Percentiles rank a stretch among this genome's conserved stretches.
Evolutionary conservation across 768 basidiomycete genomes (phyloP).

Genomic region (Kwoniella botswanensis): DNA sequence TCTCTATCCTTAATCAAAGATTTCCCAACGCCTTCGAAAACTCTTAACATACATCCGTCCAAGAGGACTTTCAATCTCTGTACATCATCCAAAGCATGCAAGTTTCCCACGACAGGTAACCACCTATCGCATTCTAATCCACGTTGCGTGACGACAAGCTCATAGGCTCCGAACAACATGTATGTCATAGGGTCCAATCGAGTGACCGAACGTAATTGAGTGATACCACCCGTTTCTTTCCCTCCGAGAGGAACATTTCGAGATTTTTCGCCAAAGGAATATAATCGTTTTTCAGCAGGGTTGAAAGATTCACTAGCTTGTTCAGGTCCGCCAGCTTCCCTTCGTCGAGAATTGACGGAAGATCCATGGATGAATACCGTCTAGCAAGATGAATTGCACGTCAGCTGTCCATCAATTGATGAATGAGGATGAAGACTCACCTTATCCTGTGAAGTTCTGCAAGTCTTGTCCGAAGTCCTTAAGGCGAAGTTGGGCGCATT

Average conservation of each 20-base stretch:
- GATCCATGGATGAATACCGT: constrained; percentile 78
- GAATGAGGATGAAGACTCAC: constrained; percentile 60
- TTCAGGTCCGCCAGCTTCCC: constrained; percentile 59
- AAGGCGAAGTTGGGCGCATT: constrained; percentile 90
- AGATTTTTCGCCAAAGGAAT: constrained; percentile 82
- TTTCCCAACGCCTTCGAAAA: constrained; percentile 79
- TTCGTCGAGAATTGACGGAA: constrained; percentile 79
- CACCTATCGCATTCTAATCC: constrained; percentile 88
- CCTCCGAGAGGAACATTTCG: constrained; percentile 67
- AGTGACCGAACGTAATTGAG: constrained; percentile 77
- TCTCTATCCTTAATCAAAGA: constrained; percentile 35
- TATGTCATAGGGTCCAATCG: constrained; percentile 86
- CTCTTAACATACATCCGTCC: constrained; percentile 83
- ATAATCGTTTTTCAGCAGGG: constrained; percentile 71
- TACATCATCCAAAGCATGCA: constrained; percentile 79
- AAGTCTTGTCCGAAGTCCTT: constrained; percentile 67
- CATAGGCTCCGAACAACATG: constrained; percentile 86
- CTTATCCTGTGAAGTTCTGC: constrained; percentile 80
- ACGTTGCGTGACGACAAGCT: constrained; percentile 69
- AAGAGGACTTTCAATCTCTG: constrained; percentile 77
- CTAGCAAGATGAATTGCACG: constrained; percentile 58
- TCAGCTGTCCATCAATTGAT: neutral
- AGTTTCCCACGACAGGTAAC: constrained; percentile 74
- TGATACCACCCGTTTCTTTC: constrained; percentile 64
- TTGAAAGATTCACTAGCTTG: constrained; percentile 43